Base-by-base conservation (phyloP, 371 early-diverging fungal genomes). In the Apophysomyces trapeziformis region DNA sequence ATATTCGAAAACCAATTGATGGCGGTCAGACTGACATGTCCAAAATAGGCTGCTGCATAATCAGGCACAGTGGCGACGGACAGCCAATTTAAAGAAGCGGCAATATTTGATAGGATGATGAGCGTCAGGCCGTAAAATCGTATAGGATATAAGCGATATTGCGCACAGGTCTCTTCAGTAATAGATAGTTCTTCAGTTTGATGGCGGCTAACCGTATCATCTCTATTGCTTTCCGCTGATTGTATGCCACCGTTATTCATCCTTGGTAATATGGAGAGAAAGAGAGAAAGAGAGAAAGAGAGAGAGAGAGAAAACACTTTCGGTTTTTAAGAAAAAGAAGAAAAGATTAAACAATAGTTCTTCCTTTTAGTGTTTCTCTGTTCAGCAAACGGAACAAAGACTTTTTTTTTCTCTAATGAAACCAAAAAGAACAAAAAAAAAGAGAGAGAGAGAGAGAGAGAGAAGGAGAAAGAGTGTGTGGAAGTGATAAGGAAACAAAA, bases 1-100 rank as follows among this genome's bases (percentile, higher is more conserved):
- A 80, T 65, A 61, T 82, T 85, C 36, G 79, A 75, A 58, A 83
- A 78, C 83, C 78, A 79, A 59, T 83, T 83, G 39, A 82, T 70
- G 14, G 64, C 61, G 12, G 75, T 66, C 11, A 80, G 58, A 18
- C 76, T 68, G 32, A 41, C 45, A 38, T 69, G 63, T 32, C 67
- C 61, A 56, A 78, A 80, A 35, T 64, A 83, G 0, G 21, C 43
- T 6, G 65, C 57, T 5, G 83, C 67, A 43, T 69, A 70, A 41
- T 78, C 70, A 7, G 83, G 80, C 0, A 77, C 75, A 14, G 80
- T 78, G 14, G 80, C 78, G 12, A 78, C 79, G 39, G 69, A 56
- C 6, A 80, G 67, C 83, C 83, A 83, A 44, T 77, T 80, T 35
- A 80, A 35, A 5, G 78, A 76, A 2, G 79, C 75, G 9, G 63